phyloP scores from a whole-genome alignment of 2,329 filamentous ascomycete genomes.

The Geosmithia putterillii region DNA sequence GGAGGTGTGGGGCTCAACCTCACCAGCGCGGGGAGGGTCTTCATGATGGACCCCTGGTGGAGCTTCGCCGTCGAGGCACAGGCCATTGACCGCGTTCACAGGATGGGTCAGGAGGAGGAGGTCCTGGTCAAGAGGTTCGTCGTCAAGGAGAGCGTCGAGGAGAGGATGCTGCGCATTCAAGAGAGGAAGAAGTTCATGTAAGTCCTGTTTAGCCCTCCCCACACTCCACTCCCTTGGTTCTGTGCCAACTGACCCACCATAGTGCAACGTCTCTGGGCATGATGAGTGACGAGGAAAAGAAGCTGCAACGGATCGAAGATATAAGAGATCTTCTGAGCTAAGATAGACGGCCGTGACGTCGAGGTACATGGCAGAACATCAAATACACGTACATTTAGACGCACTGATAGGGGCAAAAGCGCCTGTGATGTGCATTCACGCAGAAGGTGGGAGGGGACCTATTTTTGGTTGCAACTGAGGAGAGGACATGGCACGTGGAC shows the following conservation, averaged over 20 bases:
- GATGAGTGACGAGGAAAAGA: conserved; percentile 84
- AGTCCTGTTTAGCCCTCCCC: conserved; percentile 25
- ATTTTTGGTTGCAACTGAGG: too few relatives aligned
- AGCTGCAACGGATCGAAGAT: conserved; percentile 73
- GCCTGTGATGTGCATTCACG: too few relatives aligned
- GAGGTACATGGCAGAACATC: too few relatives aligned
- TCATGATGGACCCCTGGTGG: conserved; percentile 99
- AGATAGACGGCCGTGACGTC: background rate
- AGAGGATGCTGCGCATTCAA: conserved; percentile 87
- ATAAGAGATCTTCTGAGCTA: conserved; percentile 49
- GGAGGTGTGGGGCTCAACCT: conserved; percentile 91
- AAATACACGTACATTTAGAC: background rate
- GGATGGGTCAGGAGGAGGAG: conserved; percentile 84
- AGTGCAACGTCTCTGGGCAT: conserved; percentile 92
- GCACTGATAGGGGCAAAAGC: too few relatives aligned
- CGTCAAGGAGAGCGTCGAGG: conserved; percentile 82
- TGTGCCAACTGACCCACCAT: conserved; percentile 9
- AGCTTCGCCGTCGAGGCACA: conserved; percentile 94
- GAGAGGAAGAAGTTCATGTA: conserved; percentile 93
- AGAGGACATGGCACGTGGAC: too few relatives aligned
- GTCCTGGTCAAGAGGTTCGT: conserved; percentile 84
- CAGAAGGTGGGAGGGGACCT: too few relatives aligned
- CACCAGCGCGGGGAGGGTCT: conserved; percentile 79
- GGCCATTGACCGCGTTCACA: conserved; percentile 92
- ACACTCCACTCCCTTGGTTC: background rate